Evolutionary conservation across 257 asterid genomes (phyloP), one percentile per base, ranked within the genome.

Genomic region (Solanum pimpinellifolium): DNA sequence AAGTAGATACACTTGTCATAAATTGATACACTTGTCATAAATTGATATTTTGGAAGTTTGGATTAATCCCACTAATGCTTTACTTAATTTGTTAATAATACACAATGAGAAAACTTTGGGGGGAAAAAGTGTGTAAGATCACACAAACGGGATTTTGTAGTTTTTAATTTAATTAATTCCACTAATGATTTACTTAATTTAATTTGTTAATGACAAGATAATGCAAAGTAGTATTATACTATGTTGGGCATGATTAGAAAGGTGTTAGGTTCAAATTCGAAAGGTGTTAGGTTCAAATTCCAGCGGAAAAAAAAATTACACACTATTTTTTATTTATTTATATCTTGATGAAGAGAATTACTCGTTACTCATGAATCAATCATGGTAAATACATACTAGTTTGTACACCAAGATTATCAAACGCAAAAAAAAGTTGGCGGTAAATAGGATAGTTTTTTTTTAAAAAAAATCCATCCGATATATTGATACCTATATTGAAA

Each of bases 111-210:
- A 3, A 74, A 37, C 81, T 74, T 33, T 29, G 29, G 2, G 31
- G 31, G 31, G 31, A 0, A 0, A 41, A 0, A 41, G 14, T 12
- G 21, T 6, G 23, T n/a, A 41, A 41, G 8, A 25, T 44, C 44
- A 76, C 37, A 41, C 37, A 42, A 76, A 76, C 3, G 33, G 20
- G 6, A 37, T 39, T 41, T 23, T 75, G 33, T 12, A 6, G 9
- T 2, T 41, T 75, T 41, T 23, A 75, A 41, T 75, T 23, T 41
- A 75, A 75, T 75, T 23, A 41, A 41, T 75, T 33, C 83, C 83
- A 75, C 83, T 41, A 75, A n/a, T 42, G 83, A 13, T 76, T 42
- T 76, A 77, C 83, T 42, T 42, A n/a, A 77, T 77, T 42, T 42
- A n/a, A 77, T 77, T 42, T 42, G 62, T 76, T 76, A 76, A 42